Percentiles rank a stretch among this genome's conserved stretches.
phyloP scores from a whole-genome alignment of 2,329 filamentous ascomycete species.

The Neofusicoccum cordaticola region DNA sequence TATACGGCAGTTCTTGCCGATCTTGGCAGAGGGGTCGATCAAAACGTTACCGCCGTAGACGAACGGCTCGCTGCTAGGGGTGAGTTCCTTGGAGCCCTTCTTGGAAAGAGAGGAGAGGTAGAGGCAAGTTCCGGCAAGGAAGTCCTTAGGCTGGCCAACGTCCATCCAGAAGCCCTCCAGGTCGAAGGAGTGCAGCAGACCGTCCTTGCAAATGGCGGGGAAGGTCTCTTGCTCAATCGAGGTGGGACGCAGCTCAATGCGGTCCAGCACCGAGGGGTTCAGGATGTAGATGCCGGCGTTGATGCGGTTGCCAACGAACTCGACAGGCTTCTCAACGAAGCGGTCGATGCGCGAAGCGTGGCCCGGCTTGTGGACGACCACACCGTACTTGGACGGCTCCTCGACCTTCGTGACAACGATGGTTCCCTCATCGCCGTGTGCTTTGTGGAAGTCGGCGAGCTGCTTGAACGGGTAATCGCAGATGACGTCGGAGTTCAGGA shows the following conservation, averaged over 20 bases:
- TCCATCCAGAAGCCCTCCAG: constrained; percentile 99
- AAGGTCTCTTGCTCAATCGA: constrained; percentile 99
- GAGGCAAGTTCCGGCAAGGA: constrained; percentile 91
- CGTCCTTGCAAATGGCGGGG: constrained; percentile 86
- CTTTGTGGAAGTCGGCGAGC: constrained; percentile 86
- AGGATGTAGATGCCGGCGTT: constrained; percentile 98
- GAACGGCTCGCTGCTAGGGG: constrained; percentile 69
- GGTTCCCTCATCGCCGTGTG: constrained; percentile 91
- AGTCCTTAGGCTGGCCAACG: constrained; percentile 97
- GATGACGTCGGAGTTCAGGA: constrained; percentile 96
- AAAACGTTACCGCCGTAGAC: constrained; percentile 94
- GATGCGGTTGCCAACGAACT: constrained; percentile 98
- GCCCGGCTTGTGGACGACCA: constrained; percentile 93
- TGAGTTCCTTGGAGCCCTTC: constrained; percentile 81
- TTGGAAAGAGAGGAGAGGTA: constrained; percentile 92
- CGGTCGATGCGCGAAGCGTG: constrained; percentile 91
- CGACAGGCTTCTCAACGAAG: constrained; percentile 98
- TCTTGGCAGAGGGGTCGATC: constrained; percentile 90
- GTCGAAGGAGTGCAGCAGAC: constrained; percentile 91
- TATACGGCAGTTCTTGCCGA: constrained; percentile 97
- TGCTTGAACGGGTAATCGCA: constrained; percentile 96
- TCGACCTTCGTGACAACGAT: constrained; percentile 99
- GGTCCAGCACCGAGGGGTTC: constrained; percentile 83
- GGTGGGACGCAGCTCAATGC: constrained; percentile 93
- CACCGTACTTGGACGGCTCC: constrained; percentile 98